A percentile compares a stretch with the other conserved stretches of the same genome.
Evolutionary conservation across 2,329 filamentous ascomycete species (phyloP).

Genomic region (Aureobasidium sp.): DNA sequence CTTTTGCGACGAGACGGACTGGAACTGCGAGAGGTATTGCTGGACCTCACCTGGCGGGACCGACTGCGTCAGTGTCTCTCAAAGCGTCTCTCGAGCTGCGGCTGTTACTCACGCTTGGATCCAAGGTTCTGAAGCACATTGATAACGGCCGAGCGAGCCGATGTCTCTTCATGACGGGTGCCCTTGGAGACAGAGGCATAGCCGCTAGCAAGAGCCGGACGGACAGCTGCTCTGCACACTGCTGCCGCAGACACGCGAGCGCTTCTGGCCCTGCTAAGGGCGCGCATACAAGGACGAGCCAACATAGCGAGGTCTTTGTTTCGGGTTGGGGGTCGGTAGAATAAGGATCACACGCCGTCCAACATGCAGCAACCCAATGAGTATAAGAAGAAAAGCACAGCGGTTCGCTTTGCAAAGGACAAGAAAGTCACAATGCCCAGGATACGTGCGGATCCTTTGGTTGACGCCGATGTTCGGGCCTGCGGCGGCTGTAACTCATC

Average conservation of each 20-base stretch:
- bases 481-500: background rate
- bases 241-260: background rate
- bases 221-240: constrained; percentile 6
- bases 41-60: constrained; percentile 54
- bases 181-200: constrained; percentile 20
- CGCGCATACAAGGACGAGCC: constrained; percentile 10
- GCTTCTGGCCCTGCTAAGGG: constrained; percentile 3
- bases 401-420: background rate
- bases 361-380: constrained; percentile 12
- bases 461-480: background rate
- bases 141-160: constrained; percentile 72
- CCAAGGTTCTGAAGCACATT: constrained; percentile 92
- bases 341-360: background rate
- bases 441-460: background rate
- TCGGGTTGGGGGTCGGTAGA: background rate
- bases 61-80: background rate
- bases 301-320: constrained; percentile 1
- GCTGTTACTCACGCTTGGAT: constrained; percentile 60
- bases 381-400: background rate
- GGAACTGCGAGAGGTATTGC: constrained; percentile 97
- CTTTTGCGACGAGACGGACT: constrained; percentile 89
- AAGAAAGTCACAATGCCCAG: background rate
- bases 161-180: constrained; percentile 41
- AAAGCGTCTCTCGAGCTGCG: background rate
- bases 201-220: constrained; percentile 7